A percentile compares a stretch with the other conserved stretches of the same genome.
Evolutionary conservation across 2,329 filamentous ascomycete genomes (phyloP).

Genomic region (Xylariales sp.): DNA sequence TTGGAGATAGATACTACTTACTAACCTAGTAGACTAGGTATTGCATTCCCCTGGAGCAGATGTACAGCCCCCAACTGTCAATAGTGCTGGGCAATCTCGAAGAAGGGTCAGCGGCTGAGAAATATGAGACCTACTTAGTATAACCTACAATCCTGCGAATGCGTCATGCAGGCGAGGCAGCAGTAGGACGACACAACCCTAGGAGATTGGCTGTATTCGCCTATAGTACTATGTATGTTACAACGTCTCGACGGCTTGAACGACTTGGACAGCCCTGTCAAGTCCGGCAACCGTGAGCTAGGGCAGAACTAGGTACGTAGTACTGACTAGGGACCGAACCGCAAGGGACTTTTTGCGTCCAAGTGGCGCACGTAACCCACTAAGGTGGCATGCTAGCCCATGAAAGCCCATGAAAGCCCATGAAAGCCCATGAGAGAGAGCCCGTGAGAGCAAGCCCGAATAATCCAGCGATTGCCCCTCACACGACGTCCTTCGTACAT

Average conservation of each 20-base stretch:
- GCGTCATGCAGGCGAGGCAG: slow-evolving; percentile 29
- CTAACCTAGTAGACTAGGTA: background rate
- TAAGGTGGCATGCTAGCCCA: background rate
- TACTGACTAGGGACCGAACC: background rate
- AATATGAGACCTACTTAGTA: slow-evolving; percentile 11
- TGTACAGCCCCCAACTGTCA: background rate
- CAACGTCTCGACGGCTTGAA: background rate
- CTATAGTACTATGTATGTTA: too few species aligned
- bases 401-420: background rate
- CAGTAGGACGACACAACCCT: slow-evolving; percentile 21
- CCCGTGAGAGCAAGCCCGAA: background rate
- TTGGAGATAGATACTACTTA: background rate
- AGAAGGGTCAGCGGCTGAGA: slow-evolving; percentile 21
- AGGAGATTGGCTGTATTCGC: slow-evolving; percentile 15
- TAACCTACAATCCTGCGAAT: slow-evolving; percentile 8
- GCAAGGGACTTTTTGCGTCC: slow-evolving; percentile 31
- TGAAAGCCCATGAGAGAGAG: background rate
- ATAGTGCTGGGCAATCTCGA: background rate
- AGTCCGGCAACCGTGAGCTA: slow-evolving; percentile 6
- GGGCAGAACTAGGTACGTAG: background rate
- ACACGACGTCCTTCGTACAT: slow-evolving; percentile 3
- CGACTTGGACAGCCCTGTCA: slow-evolving; percentile 5
- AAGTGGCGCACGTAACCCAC: slow-evolving; percentile 18
- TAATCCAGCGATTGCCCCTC: too few species aligned
- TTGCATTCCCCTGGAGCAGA: background rate